Evolutionary conservation across 2,329 filamentous ascomycete genomes (phyloP).

Genomic region (Aspergillus bombycis): DNA sequence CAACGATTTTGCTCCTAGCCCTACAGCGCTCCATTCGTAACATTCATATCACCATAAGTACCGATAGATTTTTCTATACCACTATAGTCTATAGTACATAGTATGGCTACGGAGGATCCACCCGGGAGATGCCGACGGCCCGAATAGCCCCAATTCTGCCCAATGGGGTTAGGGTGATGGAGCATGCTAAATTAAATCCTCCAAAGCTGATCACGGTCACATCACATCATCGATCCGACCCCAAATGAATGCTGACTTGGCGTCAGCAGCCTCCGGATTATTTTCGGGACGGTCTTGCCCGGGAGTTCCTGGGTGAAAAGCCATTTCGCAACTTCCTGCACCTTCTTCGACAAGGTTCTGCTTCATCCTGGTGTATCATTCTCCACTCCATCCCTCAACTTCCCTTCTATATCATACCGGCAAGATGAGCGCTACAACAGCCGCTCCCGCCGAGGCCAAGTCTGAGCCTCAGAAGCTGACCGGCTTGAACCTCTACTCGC

Average conservation of each 20-base stretch:
- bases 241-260: neutral
- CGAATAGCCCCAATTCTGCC: neutral
- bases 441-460: neutral
- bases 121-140: neutral
- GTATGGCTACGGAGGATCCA: too few relatives aligned
- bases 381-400: neutral
- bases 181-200: too few relatives aligned
- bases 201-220: too few relatives aligned
- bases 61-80: too few relatives aligned
- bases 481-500: constrained; percentile 79
- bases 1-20: too few relatives aligned
- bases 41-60: too few relatives aligned
- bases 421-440: neutral
- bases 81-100: too few relatives aligned
- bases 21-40: too few relatives aligned
- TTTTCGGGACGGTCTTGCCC: neutral
- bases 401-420: neutral
- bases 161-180: neutral
- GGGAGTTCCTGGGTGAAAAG: neutral
- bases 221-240: neutral
- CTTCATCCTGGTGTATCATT: neutral
- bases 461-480: constrained; percentile 49
- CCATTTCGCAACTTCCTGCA: neutral
- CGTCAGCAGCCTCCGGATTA: neutral
- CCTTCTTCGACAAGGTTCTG: neutral